Evolutionary conservation across 2,329 filamentous ascomycete genomes (phyloP).

Genomic region (Bertia moriformis): DNA sequence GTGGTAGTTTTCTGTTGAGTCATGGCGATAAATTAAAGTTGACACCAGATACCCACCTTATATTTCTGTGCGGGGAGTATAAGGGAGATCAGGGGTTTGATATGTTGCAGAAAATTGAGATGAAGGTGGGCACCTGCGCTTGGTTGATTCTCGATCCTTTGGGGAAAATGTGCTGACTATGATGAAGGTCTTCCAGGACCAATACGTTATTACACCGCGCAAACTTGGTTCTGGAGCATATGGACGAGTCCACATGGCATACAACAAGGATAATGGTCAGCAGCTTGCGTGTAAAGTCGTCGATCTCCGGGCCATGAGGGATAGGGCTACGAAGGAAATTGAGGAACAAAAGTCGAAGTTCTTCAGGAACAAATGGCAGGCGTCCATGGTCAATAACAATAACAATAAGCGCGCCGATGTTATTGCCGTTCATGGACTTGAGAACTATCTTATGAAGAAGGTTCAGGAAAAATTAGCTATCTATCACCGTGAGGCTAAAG

Average conservation of each 20-base stretch:
- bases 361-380: too few relatives aligned
- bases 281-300: constrained; percentile 29
- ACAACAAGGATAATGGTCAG: constrained; percentile 11
- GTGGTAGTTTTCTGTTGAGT: constrained; percentile 17
- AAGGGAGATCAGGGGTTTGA: constrained; percentile 8
- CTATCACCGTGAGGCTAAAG: neutral
- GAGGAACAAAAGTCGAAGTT: constrained; percentile 1
- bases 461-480: neutral
- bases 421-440: neutral
- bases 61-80: constrained; percentile 6
- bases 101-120: constrained; percentile 14
- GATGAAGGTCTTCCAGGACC: constrained; percentile 13
- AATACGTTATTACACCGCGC: constrained; percentile 19
- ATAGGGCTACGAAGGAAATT: constrained; percentile 4
- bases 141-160: neutral
- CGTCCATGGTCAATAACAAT: neutral
- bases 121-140: constrained; percentile 11
- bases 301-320: constrained; percentile 14
- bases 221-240: constrained; percentile 23
- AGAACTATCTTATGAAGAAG: neutral
- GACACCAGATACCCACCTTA: constrained; percentile 8
- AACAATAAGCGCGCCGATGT: too few relatives aligned
- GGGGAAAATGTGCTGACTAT: constrained; percentile 4
- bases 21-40: constrained; percentile 19
- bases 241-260: constrained; percentile 25